Base-by-base conservation (phyloP, 768 basidiomycete genomes). In the Lactifluus piperatus region DNA sequence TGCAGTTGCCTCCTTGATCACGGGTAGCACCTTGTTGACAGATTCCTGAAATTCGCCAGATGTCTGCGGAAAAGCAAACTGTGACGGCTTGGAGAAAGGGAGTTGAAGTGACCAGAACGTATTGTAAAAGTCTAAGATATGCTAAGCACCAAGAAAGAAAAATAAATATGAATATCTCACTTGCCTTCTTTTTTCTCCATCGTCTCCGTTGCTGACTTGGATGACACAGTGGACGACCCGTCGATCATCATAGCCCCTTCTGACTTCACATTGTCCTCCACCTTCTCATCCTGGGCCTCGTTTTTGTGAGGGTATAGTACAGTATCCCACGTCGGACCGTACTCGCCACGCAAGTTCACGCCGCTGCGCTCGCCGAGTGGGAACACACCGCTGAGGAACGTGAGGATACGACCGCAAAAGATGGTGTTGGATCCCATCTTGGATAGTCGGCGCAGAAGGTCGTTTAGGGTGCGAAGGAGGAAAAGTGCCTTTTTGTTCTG, bases 21-120 rank as follows among this genome's bases (percentile, higher is more conserved):
- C 82, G 4, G 86, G 83, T 2, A 97, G 69, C 7, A 91, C 83
- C 65, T 81, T 84, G 62, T 79, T 79, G 6, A 93, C 84, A 0
- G 84, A 79, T 8, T 82, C 78, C 62, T 83, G 83, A 71, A 95
- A 91, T 30, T 81, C 73, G 0, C 75, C 68, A 63, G 94, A 82
- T 0, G 80, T 75, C 30, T 74, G 73, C 11, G 80, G 75, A 16
- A 73, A 72, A 11, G 81, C 77, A 67, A 94, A 93, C 10, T 83
- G 63, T 0, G 84, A 77, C 2, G 93, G 93, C 62, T 85, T 81
- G 30, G 90, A 91, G 72, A 95, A 94, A 5, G 82, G 84, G 4
- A 85, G 75, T 67, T 97, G 93, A 8, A 95, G 75, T 0, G 86
- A 86, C 93, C 93, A 95, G 74, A 95, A 94, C 0, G 82, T 88